These are phyloP conservation scores for Clarkia xantiana DNA, from an alignment of 345 rosid species.

Conservation along the genomic window DNA sequence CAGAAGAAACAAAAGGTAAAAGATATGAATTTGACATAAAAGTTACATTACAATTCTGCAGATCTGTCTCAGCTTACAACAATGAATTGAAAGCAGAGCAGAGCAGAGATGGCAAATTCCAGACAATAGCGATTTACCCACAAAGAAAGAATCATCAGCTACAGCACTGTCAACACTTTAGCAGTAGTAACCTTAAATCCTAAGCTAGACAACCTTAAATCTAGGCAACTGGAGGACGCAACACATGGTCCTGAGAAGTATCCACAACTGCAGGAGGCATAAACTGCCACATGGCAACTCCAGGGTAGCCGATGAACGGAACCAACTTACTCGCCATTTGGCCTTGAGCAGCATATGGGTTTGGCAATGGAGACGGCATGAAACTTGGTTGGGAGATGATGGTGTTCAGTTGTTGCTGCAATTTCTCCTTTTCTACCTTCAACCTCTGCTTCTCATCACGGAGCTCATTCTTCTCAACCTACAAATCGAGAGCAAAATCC, in stretches of 20 bases:
- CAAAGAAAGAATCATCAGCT: no score
- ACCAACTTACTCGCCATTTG: conserved; percentile 33
- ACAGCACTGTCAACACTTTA: no score
- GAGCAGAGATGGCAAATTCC: no score
- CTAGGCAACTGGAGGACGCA: conserved; percentile 50
- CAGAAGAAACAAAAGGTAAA: no score
- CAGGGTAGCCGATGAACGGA: conserved; percentile 35
- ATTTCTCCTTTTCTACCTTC: conserved; percentile 65
- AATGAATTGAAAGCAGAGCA: no score
- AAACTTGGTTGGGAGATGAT: conserved; percentile 25
- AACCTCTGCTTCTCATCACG: conserved; percentile 76
- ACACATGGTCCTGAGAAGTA: conserved; percentile 41
- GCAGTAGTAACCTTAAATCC: no score
- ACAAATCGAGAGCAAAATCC: not conserved
- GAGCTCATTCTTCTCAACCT: conserved; percentile 71
- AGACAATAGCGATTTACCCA: no score
- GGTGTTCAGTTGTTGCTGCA: conserved; percentile 31
- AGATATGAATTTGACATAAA: no score
- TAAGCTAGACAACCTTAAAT: no score
- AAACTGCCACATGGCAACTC: conserved; percentile 50
- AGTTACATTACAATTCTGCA: not conserved
- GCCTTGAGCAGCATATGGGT: conserved; percentile 1
- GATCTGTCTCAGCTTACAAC: no score
- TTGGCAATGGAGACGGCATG: conserved; percentile 15
- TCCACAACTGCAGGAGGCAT: conserved; percentile 41